Percentiles rank a stretch among this genome's conserved stretches.
Evolutionary conservation across 306 rosid genomes (phyloP).

Genomic region (Vigna hirtella): DNA sequence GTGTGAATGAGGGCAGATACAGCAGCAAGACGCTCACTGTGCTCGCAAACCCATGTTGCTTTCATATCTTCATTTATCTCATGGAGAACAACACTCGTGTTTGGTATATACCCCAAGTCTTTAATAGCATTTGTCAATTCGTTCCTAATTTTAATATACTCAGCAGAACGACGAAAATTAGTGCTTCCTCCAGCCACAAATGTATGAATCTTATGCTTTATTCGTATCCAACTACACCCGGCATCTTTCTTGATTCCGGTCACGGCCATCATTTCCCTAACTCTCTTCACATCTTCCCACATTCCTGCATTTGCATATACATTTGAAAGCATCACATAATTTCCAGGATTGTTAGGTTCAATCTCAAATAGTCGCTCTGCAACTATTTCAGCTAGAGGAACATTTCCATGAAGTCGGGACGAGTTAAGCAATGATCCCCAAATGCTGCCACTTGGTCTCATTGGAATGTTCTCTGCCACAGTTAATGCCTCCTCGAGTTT

Average conservation of each 20-base stretch:
- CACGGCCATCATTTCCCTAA: slow-evolving; percentile 60
- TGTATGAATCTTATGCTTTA: slow-evolving; percentile 54
- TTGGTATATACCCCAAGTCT: slow-evolving; percentile 53
- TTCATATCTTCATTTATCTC: slow-evolving; percentile 57
- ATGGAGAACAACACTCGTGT: slow-evolving; percentile 64
- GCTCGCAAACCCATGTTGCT: slow-evolving; percentile 61
- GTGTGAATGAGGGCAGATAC: slow-evolving; percentile 56
- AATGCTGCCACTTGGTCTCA: slow-evolving; percentile 64
- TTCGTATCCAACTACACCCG: slow-evolving; percentile 67
- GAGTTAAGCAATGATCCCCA: slow-evolving; percentile 71
- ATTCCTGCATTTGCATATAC: slow-evolving; percentile 61
- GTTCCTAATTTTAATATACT: slow-evolving; percentile 55
- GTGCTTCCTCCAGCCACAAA: slow-evolving; percentile 65
- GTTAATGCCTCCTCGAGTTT: slow-evolving; percentile 52
- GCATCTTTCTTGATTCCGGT: slow-evolving; percentile 59
- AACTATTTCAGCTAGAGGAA: slow-evolving; percentile 52
- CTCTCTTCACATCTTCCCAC: slow-evolving; percentile 62
- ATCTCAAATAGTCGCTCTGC: slow-evolving; percentile 52
- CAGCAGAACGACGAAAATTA: slow-evolving; percentile 53
- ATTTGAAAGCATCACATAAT: slow-evolving; percentile 70
- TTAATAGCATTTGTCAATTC: slow-evolving; percentile 50
- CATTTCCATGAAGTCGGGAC: slow-evolving; percentile 56
- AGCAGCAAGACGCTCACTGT: slow-evolving; percentile 64
- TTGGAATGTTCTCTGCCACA: slow-evolving; percentile 56
- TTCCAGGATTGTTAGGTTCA: slow-evolving; percentile 64